phyloP scores from a whole-genome alignment of 2,329 filamentous ascomycete species.

The Xylariaceae sp. region DNA sequence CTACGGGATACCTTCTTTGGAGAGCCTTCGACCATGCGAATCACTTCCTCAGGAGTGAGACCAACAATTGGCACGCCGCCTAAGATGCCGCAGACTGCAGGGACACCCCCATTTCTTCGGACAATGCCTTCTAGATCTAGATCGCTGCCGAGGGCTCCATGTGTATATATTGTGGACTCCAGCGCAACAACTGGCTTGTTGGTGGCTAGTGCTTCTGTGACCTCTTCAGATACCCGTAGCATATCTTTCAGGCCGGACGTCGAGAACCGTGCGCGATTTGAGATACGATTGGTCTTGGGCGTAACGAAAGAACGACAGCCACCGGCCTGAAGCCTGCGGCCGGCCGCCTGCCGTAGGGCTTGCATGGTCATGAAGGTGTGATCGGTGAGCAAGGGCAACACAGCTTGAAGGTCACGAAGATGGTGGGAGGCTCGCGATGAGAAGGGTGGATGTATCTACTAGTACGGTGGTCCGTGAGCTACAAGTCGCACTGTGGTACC shows the following conservation, averaged over 20 bases:
- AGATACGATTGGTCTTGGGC: constrained; percentile 1
- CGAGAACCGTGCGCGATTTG: constrained; percentile 11
- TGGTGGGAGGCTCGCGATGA: too few species aligned
- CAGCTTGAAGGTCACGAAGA: too few species aligned
- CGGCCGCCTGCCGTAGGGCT: constrained; percentile 12
- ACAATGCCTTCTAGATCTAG: constrained; percentile 76
- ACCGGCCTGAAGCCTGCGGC: constrained; percentile 7
- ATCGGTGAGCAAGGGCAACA: too few species aligned
- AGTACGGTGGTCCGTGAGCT: too few species aligned
- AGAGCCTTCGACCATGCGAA: constrained; percentile 65
- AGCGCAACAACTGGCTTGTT: constrained; percentile 85
- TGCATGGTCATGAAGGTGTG: constrained; percentile 13
- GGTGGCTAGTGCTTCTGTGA: constrained; percentile 70
- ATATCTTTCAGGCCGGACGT: constrained; percentile 41
- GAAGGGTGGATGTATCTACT: too few species aligned
- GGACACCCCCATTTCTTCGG: constrained; percentile 75
- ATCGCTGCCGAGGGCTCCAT: constrained; percentile 76
- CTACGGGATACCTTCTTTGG: constrained; percentile 83
- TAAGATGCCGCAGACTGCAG: constrained; percentile 86
- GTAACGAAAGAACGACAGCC: constrained; percentile 1
- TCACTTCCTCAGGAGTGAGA: constrained; percentile 68
- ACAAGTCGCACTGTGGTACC: too few species aligned
- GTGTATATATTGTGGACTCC: constrained; percentile 96
- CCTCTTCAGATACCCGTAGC: constrained; percentile 76
- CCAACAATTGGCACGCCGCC: constrained; percentile 82